These are phyloP conservation scores for Komagataella pseudopastoris DNA, from an alignment of 805 yeast genomes.

Conservation along the genomic window DNA sequence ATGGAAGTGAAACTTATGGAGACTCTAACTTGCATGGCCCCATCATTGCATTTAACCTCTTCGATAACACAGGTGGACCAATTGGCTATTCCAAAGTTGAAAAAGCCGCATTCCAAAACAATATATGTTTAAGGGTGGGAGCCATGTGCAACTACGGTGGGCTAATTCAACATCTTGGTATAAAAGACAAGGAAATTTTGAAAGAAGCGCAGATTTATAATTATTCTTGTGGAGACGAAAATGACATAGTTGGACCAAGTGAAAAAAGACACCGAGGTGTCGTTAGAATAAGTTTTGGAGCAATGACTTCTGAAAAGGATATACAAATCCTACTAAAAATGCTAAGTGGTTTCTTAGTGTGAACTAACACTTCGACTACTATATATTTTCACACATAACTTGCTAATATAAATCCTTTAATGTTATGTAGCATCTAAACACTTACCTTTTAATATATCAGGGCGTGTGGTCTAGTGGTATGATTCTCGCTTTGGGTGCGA, in stretches of 20 bases:
- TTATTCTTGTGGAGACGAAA: constrained; percentile 24
- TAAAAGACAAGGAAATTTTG: constrained; percentile 15
- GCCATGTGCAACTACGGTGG: constrained; percentile 30
- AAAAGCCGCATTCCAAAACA: constrained; percentile 13
- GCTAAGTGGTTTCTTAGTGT: not conserved
- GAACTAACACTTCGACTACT: too few relatives aligned
- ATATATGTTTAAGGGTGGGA: constrained; percentile 25
- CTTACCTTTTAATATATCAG: not conserved
- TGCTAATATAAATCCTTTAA: not conserved
- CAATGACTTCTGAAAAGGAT: constrained; percentile 20
- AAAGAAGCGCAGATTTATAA: constrained; percentile 5
- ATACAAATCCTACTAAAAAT: constrained; percentile 14
- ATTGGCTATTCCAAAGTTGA: constrained; percentile 27
- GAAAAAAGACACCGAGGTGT: constrained; percentile 25
- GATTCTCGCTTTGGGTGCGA: constrained; percentile 46
- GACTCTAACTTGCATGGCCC: constrained; percentile 17
- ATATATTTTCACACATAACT: too few relatives aligned
- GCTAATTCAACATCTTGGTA: constrained; percentile 12
- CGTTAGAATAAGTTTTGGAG: constrained; percentile 26
- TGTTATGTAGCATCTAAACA: not conserved
- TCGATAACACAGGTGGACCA: constrained; percentile 8
- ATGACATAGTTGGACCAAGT: constrained; percentile 15
- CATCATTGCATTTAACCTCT: constrained; percentile 23
- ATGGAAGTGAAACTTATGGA: constrained; percentile 13
- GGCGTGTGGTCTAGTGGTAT: constrained; percentile 36